These are phyloP conservation scores for Talaromyces wortmannii DNA, from an alignment of 495 filamentous ascomycete genomes.

Conservation along the genomic window DNA sequence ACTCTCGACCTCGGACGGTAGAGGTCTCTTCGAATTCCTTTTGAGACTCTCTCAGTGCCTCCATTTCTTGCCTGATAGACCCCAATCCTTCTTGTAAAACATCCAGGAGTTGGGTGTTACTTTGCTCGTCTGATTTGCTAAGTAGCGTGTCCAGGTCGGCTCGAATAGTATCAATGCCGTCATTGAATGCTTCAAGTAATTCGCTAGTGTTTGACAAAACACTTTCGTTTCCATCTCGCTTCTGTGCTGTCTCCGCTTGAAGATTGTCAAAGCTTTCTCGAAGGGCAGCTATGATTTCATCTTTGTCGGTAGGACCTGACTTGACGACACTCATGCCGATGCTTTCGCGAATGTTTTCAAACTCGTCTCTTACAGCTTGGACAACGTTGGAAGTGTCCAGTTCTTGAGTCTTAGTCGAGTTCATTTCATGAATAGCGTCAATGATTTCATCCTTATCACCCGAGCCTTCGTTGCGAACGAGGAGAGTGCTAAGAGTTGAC, in stretches of 20 bases:
- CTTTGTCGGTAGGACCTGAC: constrained; percentile 30
- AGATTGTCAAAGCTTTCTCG: constrained; percentile 63
- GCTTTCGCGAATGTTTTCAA: constrained; percentile 65
- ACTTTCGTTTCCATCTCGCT: constrained; percentile 48
- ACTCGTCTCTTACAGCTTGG: constrained; percentile 59
- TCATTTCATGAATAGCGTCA: constrained; percentile 50
- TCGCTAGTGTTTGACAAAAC: constrained; percentile 59
- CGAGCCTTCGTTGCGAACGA: constrained; percentile 51
- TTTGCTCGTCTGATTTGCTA: constrained; percentile 73
- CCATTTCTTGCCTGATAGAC: constrained; percentile 67
- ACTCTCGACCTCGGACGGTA: constrained; percentile 41
- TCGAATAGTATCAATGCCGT: constrained; percentile 69
- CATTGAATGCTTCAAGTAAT: constrained; percentile 74
- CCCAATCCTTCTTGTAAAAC: constrained; percentile 74
- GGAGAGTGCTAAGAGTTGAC: constrained; percentile 59
- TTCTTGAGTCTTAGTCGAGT: constrained; percentile 15
- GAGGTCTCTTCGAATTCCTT: constrained; percentile 29
- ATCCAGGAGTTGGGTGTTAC: constrained; percentile 79
- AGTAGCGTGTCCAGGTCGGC: constrained; percentile 68
- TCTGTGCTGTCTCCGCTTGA: constrained; percentile 55
- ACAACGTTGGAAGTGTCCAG: constrained; percentile 16
- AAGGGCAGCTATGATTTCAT: constrained; percentile 62
- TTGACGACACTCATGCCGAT: constrained; percentile 33
- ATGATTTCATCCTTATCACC: constrained; percentile 56
- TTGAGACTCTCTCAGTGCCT: constrained; percentile 55